A percentile compares a stretch with the other conserved stretches of the same genome.
Conservation (phyloP, 176 grass and related monocot species). For the Musa beccarii region DNA sequence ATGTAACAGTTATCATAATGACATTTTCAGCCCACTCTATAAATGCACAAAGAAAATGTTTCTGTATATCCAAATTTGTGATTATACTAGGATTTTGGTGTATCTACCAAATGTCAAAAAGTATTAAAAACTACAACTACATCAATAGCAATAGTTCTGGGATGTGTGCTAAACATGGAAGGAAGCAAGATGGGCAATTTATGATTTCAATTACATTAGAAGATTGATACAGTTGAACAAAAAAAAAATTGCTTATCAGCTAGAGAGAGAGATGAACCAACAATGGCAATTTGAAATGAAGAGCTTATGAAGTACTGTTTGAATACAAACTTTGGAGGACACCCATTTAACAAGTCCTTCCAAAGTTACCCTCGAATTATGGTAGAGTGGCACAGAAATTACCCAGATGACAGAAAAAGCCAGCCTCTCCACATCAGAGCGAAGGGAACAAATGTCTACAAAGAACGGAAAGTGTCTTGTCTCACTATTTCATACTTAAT, state of each 20-base stretch:
- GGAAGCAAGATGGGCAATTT: too few species aligned
- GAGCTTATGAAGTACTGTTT: not conserved
- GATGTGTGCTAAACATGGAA: too few species aligned
- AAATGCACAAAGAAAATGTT: too few species aligned
- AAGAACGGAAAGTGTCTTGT: constrained; percentile 15
- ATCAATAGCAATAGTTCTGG: too few species aligned
- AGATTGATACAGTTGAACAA: too few species aligned
- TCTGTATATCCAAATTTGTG: too few species aligned
- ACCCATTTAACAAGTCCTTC: constrained; percentile 1
- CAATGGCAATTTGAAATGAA: not conserved
- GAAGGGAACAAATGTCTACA: constrained; percentile 97
- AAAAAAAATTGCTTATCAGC: not conserved
- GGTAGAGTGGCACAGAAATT: constrained; percentile 10
- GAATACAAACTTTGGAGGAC: not conserved
- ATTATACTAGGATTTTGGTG: too few species aligned
- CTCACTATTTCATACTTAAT: not conserved
- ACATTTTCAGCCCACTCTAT: too few species aligned
- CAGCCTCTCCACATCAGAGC: constrained; percentile 84
- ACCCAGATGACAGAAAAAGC: constrained; percentile 98
- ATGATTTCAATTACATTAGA: too few species aligned
- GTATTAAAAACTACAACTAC: too few species aligned
- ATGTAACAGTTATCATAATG: too few species aligned
- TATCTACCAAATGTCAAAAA: too few species aligned
- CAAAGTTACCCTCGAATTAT: not conserved
- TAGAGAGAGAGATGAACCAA: not conserved